phyloP scores from a whole-genome alignment of 768 basidiomycete species.

The Hygrophorus russula region DNA sequence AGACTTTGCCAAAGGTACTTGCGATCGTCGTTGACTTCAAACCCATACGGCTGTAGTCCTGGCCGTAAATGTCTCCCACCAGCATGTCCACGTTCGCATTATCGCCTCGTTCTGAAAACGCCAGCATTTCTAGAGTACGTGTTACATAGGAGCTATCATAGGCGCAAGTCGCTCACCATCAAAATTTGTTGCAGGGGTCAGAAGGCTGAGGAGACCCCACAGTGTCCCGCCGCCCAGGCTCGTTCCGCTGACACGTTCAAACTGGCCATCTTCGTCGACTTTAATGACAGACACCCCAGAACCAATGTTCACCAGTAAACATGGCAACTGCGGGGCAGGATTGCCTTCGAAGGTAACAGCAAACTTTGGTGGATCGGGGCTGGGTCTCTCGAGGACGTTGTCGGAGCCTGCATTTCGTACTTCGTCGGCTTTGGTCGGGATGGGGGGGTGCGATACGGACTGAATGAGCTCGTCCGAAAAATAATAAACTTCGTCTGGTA shows the following conservation, averaged over 20 bases:
- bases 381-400: conserved; percentile 63
- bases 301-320: conserved; percentile 95
- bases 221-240: conserved; percentile 95
- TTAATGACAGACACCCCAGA: conserved; percentile 97
- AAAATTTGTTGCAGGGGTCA: conserved; percentile 92
- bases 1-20: conserved; percentile 97
- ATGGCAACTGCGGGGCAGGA: conserved; percentile 84
- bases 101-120: conserved; percentile 86
- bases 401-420: conserved; percentile 3
- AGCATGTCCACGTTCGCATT: conserved; percentile 96
- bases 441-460: conserved; percentile 28
- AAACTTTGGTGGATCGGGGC: conserved; percentile 83
- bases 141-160: conserved; percentile 4
- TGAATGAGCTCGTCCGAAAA: conserved; percentile 97
- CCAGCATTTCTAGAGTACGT: conserved; percentile 75
- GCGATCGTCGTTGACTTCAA: conserved; percentile 98
- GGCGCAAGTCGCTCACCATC: conserved; percentile 58
- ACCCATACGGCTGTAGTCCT: conserved; percentile 90
- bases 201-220: conserved; percentile 88
- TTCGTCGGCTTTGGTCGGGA: conserved; percentile 11
- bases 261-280: conserved; percentile 90
- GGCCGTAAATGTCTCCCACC: conserved; percentile 98
- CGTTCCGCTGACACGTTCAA: conserved; percentile 95
- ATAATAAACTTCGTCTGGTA: conserved; percentile 96
- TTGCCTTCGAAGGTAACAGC: conserved; percentile 79